Conservation (phyloP, 306 rosid species). For the Adenanthera pavonina region DNA sequence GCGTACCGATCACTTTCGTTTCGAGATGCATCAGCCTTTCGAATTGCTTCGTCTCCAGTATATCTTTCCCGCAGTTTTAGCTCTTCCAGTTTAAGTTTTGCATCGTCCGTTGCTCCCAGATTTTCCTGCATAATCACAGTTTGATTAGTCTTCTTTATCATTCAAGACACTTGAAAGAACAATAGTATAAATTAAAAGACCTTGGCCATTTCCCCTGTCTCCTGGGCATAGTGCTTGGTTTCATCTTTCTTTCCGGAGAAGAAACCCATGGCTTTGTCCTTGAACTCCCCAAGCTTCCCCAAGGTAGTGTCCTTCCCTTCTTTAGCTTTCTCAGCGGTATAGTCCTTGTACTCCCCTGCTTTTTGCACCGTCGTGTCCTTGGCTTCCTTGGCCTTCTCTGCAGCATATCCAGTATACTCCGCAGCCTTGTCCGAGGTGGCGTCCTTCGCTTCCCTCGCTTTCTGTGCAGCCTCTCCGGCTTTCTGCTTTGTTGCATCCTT, state of each 20-base stretch:
- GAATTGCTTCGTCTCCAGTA: background rate
- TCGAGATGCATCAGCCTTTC: background rate
- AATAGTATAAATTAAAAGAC: background rate
- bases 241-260: constrained; percentile 72
- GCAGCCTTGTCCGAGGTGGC: constrained; percentile 21
- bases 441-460: constrained; percentile 45
- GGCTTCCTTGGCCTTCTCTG: constrained; percentile 41
- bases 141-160: background rate
- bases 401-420: constrained; percentile 41
- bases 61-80: constrained; percentile 43
- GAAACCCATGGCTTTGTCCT: constrained; percentile 55
- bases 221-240: constrained; percentile 37
- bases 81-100: constrained; percentile 55
- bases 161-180: background rate
- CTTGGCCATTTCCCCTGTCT: constrained; percentile 20
- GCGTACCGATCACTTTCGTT: constrained; percentile 34
- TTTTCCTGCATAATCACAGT: constrained; percentile 52
- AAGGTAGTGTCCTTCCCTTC: constrained; percentile 27
- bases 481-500: constrained; percentile 32
- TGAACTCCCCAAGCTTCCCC: constrained; percentile 59
- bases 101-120: constrained; percentile 54
- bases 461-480: constrained; percentile 29
- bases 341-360: constrained; percentile 42
- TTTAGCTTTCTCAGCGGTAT: constrained; percentile 32
- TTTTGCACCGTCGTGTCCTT: constrained; percentile 42